phyloP scores from a whole-genome alignment of 371 early-diverging fungal genomes.

The Rhizomucor pusillus region DNA sequence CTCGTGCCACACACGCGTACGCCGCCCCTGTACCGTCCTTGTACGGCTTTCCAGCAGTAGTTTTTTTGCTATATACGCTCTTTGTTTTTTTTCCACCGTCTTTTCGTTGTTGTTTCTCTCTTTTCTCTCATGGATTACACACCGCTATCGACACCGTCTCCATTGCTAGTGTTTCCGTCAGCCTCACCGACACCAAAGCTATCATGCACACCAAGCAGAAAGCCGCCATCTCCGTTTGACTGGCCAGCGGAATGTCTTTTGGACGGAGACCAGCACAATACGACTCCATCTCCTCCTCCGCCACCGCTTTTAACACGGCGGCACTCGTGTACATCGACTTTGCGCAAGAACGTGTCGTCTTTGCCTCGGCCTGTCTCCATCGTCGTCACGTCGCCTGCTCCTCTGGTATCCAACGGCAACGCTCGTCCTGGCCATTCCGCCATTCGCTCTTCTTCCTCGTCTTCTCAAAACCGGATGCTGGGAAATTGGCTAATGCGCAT shows the following conservation, averaged over 20 bases:
- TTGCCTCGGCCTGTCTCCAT: not conserved
- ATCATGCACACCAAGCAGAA: conserved; percentile 16
- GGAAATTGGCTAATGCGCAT: not conserved
- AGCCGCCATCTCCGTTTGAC: conserved; percentile 16
- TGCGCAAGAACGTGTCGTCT: not conserved
- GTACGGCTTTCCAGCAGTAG: too few relatives aligned
- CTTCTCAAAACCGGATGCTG: not conserved
- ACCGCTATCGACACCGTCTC: not conserved
- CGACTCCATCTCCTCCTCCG: too few relatives aligned
- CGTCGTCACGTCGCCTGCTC: not conserved
- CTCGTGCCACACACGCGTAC: too few relatives aligned
- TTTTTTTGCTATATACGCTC: not conserved
- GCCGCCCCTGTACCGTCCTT: too few relatives aligned
- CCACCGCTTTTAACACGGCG: not conserved
- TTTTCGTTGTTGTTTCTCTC: not conserved
- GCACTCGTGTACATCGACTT: not conserved
- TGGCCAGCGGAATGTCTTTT: conserved; percentile 11
- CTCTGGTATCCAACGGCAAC: not conserved
- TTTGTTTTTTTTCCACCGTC: conserved; percentile 4
- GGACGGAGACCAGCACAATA: not conserved
- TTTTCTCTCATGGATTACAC: not conserved
- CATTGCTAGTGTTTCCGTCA: conserved; percentile 12
- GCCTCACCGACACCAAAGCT: conserved; percentile 20
- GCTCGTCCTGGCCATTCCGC: not conserved
- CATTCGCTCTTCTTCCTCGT: not conserved